Percentiles rank a stretch among this genome's conserved stretches.
Conservation (phyloP, 129 eudicot species). For the Lonicera japonica region DNA sequence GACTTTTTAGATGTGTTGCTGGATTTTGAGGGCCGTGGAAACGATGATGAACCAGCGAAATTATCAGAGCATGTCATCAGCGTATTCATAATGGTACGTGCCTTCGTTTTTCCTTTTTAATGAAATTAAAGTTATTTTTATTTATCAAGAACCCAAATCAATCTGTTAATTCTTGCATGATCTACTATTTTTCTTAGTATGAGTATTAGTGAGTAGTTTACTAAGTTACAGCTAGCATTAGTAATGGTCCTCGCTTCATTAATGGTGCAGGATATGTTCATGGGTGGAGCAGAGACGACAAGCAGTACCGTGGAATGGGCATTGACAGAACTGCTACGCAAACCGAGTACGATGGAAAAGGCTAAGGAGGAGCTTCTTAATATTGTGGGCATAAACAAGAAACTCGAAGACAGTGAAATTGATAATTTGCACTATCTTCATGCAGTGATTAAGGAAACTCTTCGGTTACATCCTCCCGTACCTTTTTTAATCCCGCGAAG, state of each 20-base stretch:
- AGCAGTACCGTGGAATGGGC: neutral
- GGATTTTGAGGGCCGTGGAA: slow-evolving; percentile 1
- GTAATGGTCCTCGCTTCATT: too few species aligned
- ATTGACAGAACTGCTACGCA: neutral
- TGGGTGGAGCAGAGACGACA: neutral
- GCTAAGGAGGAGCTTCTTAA: neutral
- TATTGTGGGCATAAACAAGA: neutral
- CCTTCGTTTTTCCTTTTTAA: too few species aligned
- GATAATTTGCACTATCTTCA: neutral
- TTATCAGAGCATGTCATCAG: slow-evolving; percentile 2
- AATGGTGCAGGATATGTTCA: slow-evolving; percentile 5
- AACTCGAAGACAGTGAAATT: slow-evolving; percentile 5
- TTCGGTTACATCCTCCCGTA: slow-evolving; percentile 7
- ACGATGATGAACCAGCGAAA: slow-evolving; percentile 4
- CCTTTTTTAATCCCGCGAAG: slow-evolving; percentile 1
- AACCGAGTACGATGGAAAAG: neutral
- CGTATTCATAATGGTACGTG: neutral
- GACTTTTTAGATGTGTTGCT: slow-evolving; percentile 12
- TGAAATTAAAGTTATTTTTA: too few species aligned
- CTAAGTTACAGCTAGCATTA: too few species aligned
- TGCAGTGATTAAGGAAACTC: slow-evolving; percentile 3
- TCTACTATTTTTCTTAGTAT: too few species aligned
- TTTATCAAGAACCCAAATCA: too few species aligned
- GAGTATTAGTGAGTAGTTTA: too few species aligned
- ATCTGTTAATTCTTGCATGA: too few species aligned